Conservation (phyloP, 208 protist species). For the Strigomonas culicis region DNA sequence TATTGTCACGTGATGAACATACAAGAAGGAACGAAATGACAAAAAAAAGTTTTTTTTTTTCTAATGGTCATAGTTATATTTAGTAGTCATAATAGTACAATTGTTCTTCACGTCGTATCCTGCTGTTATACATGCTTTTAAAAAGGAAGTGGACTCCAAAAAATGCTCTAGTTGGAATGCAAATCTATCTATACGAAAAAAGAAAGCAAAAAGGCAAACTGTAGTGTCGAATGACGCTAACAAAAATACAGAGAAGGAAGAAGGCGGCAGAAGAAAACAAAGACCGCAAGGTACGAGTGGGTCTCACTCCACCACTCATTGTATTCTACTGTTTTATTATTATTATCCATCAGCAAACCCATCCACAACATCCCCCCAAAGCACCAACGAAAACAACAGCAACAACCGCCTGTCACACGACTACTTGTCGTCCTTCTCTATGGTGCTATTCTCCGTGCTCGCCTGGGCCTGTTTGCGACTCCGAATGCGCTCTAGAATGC, state of each 20-base stretch:
- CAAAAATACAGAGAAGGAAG: neutral
- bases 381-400: too few species aligned
- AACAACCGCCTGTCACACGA: too few species aligned
- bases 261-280: neutral
- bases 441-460: too few species aligned
- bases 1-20: too few species aligned
- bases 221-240: neutral
- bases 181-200: neutral
- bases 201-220: neutral
- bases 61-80: too few species aligned
- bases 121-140: neutral
- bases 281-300: too few species aligned
- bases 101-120: neutral
- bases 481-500: conserved; percentile 38
- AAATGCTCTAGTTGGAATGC: neutral
- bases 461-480: conserved; percentile 17
- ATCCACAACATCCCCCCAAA: neutral
- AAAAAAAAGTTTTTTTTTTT: neutral
- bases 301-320: too few species aligned
- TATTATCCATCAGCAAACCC: neutral
- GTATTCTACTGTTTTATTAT: neutral
- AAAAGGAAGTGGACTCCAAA: neutral
- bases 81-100: neutral
- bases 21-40: too few species aligned
- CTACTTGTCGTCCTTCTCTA: neutral